phyloP scores from a whole-genome alignment of 23 red algal genomes.

The Gracilaria gracilis region DNA sequence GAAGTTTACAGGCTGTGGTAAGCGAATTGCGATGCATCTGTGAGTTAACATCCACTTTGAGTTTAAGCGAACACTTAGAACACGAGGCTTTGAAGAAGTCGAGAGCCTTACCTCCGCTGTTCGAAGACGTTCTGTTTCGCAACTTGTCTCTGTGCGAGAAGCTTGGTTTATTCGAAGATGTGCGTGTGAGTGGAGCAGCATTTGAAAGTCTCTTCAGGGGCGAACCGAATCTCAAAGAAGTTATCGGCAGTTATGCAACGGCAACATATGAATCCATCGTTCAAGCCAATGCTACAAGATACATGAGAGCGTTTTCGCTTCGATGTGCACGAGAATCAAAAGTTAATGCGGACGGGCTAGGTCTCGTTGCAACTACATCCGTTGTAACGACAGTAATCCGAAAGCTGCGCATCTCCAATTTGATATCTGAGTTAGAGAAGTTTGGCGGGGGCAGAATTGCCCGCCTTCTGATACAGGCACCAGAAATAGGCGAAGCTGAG shows the following conservation, averaged over 20 bases:
- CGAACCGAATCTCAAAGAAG: neutral
- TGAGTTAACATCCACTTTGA: constrained; percentile 29
- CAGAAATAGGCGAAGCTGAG: neutral
- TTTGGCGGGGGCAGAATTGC: constrained; percentile 6
- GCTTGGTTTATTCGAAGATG: constrained; percentile 7
- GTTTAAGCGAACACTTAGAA: neutral
- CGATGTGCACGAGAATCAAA: constrained; percentile 21
- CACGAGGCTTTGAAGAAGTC: neutral
- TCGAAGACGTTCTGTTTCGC: constrained; percentile 5
- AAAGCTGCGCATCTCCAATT: neutral
- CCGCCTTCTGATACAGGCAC: neutral
- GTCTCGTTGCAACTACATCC: neutral
- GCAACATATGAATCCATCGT: constrained; percentile 22
- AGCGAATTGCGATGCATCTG: constrained; percentile 9
- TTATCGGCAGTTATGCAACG: neutral
- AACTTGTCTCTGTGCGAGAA: neutral
- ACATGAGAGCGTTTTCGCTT: neutral
- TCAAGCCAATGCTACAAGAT: neutral
- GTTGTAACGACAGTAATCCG: neutral
- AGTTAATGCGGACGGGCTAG: neutral
- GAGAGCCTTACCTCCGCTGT: neutral
- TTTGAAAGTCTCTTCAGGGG: neutral
- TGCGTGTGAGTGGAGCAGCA: neutral
- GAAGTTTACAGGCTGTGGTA: neutral
- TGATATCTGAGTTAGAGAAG: constrained; percentile 23